Conservation (phyloP, 352 stramenopile genomes). For the Globisporangium spiculum region DNA sequence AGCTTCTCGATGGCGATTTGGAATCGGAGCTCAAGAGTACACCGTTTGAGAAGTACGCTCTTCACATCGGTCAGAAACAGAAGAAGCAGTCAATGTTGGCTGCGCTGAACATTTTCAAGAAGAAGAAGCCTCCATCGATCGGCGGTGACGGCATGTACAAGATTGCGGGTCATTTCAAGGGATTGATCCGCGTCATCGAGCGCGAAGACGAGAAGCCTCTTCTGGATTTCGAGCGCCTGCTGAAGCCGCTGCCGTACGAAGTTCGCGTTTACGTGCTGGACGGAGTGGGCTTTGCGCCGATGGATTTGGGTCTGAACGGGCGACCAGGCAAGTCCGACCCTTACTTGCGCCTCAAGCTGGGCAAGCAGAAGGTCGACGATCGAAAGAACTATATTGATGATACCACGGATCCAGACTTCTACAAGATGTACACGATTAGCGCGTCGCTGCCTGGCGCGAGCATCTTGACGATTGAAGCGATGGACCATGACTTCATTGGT, state of each 20-base stretch:
- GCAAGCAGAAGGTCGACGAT: conserved; percentile 85
- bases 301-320: conserved; percentile 85
- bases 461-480: conserved; percentile 85
- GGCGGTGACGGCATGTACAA: conserved; percentile 65
- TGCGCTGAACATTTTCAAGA: conserved; percentile 70
- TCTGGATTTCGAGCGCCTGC: conserved; percentile 63
- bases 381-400: conserved; percentile 90
- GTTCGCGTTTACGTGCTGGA: conserved; percentile 88
- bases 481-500: conserved; percentile 90
- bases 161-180: conserved; percentile 89
- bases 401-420: conserved; percentile 87
- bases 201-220: conserved; percentile 77
- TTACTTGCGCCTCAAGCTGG: conserved; percentile 83
- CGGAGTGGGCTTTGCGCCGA: conserved; percentile 77
- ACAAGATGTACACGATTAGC: conserved; percentile 88
- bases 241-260: conserved; percentile 76
- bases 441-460: conserved; percentile 83
- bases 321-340: conserved; percentile 85
- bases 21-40: conserved; percentile 78
- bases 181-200: conserved; percentile 86
- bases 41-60: conserved; percentile 87
- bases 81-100: conserved; percentile 61
- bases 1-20: conserved; percentile 64
- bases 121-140: conserved; percentile 41
- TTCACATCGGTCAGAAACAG: conserved; percentile 81